Evolutionary conservation across 331 rosid genomes (phyloP), one percentile per base, ranked within the genome.

Genomic region (Acacia concinna): DNA sequence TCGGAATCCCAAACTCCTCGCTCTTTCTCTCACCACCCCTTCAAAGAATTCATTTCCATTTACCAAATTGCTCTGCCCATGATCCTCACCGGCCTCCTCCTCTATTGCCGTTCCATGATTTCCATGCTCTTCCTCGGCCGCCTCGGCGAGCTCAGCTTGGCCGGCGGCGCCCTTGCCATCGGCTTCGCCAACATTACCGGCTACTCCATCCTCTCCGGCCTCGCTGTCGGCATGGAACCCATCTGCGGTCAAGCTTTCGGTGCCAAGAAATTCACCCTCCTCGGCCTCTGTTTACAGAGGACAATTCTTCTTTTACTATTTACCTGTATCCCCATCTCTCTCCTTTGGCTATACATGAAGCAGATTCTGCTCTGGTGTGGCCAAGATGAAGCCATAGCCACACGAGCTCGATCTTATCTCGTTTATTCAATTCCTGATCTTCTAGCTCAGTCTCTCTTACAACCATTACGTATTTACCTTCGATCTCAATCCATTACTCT

Each of bases 181-280:
- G 98, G 93, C 41, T 93, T 95, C 0, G 99, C 97, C 28, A 93
- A 95, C 97, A 95, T 95, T 79, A 91, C 97, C 25, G 99, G 99
- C 31, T 89, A 95, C 85, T 95, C 99, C 0, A 89, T 95, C 77
- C 94, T 95, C 81, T 95, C 99, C 0, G 99, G 99, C 4, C 96
- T 95, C 0, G 97, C 99, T 5, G 87, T 86, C 14, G 99, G 98
- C 31, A 95, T 95, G 99, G 99, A 95, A 52, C 98, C 99, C 14
- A 90, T 95, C 75, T 95, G 99, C 9, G 92, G 91, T 6, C 99
- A 95, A 74, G 98, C 99, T 74, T 95, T 84, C 43, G 99, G 99
- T 3, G 98, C 98, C 75, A 91, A 88, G 68, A 89, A 37, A n/a
- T 84, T 81, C 74, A 69, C 87, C 47, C 88, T 95, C 1, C 89